phyloP scores from a whole-genome alignment of 345 rosid genomes.

The Alliaria petiolata region DNA sequence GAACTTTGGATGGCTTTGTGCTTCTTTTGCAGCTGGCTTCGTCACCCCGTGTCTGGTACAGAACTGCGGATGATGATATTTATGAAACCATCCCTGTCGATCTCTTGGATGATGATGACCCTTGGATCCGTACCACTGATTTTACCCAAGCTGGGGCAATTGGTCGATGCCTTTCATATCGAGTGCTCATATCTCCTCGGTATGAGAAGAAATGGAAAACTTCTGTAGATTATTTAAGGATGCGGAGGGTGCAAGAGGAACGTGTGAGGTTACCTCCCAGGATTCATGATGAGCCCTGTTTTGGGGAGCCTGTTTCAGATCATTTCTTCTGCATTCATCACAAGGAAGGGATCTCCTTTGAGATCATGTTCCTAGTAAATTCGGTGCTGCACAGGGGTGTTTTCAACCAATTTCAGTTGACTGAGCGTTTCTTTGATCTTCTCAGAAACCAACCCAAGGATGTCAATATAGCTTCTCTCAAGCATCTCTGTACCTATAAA shows the following conservation, averaged over 20 bases:
- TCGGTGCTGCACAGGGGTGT: conserved; percentile 68
- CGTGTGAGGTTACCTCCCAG: conserved; percentile 36
- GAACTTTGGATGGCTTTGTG: conserved; percentile 35
- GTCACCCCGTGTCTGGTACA: conserved; percentile 67
- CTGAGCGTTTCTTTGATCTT: conserved; percentile 55
- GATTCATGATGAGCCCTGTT: conserved; percentile 55
- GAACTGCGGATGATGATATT: conserved; percentile 83
- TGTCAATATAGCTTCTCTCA: conserved; percentile 65
- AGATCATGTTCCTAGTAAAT: conserved; percentile 65
- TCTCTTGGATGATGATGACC: conserved; percentile 92
- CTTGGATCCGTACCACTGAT: conserved; percentile 93
- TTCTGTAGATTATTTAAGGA: conserved; percentile 46
- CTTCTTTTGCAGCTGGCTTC: conserved; percentile 67
- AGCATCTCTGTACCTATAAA: conserved; percentile 61
- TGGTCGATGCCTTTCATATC: conserved; percentile 62
- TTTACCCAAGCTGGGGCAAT: conserved; percentile 68
- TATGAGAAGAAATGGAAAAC: conserved; percentile 53
- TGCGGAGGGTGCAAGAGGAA: conserved; percentile 50
- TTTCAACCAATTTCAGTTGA: conserved; percentile 63
- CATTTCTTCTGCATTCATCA: conserved; percentile 55
- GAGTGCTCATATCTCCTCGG: conserved; percentile 59
- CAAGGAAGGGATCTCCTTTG: conserved; percentile 53
- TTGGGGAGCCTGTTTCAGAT: conserved; percentile 52
- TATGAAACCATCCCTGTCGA: conserved; percentile 49
- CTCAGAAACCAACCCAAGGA: conserved; percentile 53